Evolutionary conservation across 352 stramenopile species (phyloP), one percentile per base, ranked within the genome.

Genomic region (Pythium chondricola): DNA sequence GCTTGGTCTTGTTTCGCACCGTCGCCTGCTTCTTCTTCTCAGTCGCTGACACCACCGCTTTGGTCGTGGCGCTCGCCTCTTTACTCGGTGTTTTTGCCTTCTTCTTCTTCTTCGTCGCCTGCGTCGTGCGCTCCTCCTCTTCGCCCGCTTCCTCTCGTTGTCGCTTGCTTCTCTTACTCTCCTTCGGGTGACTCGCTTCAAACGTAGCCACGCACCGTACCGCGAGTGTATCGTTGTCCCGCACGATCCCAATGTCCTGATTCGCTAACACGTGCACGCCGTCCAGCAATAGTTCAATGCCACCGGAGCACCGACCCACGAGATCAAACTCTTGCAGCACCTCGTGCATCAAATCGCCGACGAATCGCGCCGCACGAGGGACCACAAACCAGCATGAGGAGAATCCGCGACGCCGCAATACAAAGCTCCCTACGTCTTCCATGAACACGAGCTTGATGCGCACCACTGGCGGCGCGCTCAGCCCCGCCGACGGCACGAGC

Each of bases 341-440:
- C 56, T 63, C 64, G 41, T 84, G 56, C 43, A 70, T 45, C 53
- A 91, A 39, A 43, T 91, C 80, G 29, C 75, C 74, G 30, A 91
- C 75, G 13, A 85, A 38, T 39, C 65, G 66, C 22, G 45, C 65
- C 7, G 63, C 53, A 1, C n/a, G 33, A 11, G 80, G 71, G 8
- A 91, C 36, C 17, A 88, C 53, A 44, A 76, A 88, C 76, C 76
- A 91, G 52, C 80, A 88, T 14, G 69, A 58, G 21, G 61, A 58
- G 48, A 86, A 87, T 0, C 76, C 76, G 36, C 65, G 69, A 0
- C 48, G 48, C 7, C 66, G 68, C 45, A 62, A 58, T 44, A 91
- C 47, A 21, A 78, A 62, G 25, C 56, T 58, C 27, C 43, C 71
- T 18, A 88, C 47, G 9, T 74, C 74, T 24, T 83, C 75, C 22